Base-by-base conservation (phyloP, 2,329 filamentous ascomycete species). In the Fusarium piperis region DNA sequence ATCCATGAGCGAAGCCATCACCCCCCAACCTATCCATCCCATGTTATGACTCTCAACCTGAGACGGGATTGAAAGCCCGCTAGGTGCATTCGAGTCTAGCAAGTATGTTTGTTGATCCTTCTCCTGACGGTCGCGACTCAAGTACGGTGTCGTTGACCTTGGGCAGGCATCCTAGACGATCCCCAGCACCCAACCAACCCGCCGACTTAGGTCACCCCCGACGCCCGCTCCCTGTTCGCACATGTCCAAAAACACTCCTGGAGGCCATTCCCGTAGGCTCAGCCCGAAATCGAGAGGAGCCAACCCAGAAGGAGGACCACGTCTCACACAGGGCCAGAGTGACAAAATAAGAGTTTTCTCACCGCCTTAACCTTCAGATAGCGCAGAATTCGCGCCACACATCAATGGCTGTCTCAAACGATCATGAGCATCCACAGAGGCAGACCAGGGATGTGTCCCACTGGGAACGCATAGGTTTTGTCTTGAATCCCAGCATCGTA, bases 401-500 rank as follows among this genome's bases (percentile, higher is more conserved):
- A 26, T 44, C 57, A 58, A 65, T 57, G 30, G 23, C 23, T 71
- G 64, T 73, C 63, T 73, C 64, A 71, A 51, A 62, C 36, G 26
- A 44, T 38, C 26, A 48, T 36, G 26, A 30, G 15, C 32, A 28
- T 58, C 36, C 33, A 15, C 51, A 26, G 38, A 30, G 41, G 18
- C 38, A 26, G 23, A 28, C 44, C 52, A 65, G 39, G 28, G 44
- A 59, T 53, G 30, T 63, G 63, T 71, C 44, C 52, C 70, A 68
- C 58, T 72, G 23, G 58, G 55, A 61, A 71, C 59, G 60, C 35
- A 48, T 60, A 46, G 30, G 35, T 58, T 57, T 59, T 36, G 33
- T 57, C 48, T 67, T 36, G 52, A 67, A 44, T 56, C 46, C 53
- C 60, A 60, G 59, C 57, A 51, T 18, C n/a, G 65, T 67, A 48